A percentile compares a stretch with the other conserved stretches of the same genome.
Conservation (phyloP, 805 yeast genomes). For the Saccharomycopsis babjevae region DNA sequence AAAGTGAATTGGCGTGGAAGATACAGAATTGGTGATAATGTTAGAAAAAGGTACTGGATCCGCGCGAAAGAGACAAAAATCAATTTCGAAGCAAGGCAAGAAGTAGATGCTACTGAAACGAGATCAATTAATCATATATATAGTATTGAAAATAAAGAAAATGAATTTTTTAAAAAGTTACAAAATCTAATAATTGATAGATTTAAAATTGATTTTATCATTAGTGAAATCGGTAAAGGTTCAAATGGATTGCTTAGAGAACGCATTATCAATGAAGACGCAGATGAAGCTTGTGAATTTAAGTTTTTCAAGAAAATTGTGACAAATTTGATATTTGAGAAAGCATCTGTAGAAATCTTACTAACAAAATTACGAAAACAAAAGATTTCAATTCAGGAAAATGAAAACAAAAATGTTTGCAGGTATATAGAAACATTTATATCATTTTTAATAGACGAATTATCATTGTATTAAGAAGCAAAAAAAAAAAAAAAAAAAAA, state of each 20-base stretch:
- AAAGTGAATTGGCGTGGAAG: slow-evolving; percentile 52
- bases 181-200: slow-evolving; percentile 1
- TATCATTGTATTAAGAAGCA: not conserved
- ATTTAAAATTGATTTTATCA: slow-evolving; percentile 3
- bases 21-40: slow-evolving; percentile 46
- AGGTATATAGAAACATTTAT: not conserved
- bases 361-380: not conserved
- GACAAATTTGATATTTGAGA: not conserved
- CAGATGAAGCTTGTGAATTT: not conserved
- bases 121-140: not conserved
- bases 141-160: not conserved
- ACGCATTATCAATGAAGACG: not conserved
- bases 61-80: slow-evolving; percentile 23
- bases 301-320: not conserved
- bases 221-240: not conserved
- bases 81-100: not conserved
- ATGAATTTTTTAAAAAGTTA: not conserved
- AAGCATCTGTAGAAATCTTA: not conserved
- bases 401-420: not conserved
- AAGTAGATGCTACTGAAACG: not conserved
- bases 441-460: not conserved
- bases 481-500: slow-evolving; percentile 1
- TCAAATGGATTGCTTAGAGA: not conserved
- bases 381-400: not conserved
- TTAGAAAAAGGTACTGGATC: slow-evolving; percentile 60